Evolutionary conservation across 2,329 filamentous ascomycete genomes (phyloP).

Genomic region (Geosmithia flava): DNA sequence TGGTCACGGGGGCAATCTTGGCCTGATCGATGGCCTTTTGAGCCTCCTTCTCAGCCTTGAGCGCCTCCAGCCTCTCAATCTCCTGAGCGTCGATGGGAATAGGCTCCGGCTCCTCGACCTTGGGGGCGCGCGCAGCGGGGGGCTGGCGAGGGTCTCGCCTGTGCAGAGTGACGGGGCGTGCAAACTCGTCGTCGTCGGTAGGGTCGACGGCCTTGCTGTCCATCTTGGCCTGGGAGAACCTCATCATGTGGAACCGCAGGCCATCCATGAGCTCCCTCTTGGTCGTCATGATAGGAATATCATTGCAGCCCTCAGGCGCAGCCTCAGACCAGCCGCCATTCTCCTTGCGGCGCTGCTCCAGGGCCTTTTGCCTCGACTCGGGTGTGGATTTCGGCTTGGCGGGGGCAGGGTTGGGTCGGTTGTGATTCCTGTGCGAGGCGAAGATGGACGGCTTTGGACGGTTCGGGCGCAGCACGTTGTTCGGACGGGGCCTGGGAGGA

Average conservation of each 20-base stretch:
- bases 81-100: slow-evolving; percentile 41
- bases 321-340: slow-evolving; percentile 48
- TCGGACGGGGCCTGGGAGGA: not conserved
- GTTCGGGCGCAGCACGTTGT: slow-evolving; percentile 22
- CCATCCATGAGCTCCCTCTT: slow-evolving; percentile 71
- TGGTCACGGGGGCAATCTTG: slow-evolving; percentile 78
- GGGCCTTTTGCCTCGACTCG: not conserved
- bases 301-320: slow-evolving; percentile 33
- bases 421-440: slow-evolving; percentile 14
- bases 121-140: slow-evolving; percentile 49
- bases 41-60: slow-evolving; percentile 68
- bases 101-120: slow-evolving; percentile 39
- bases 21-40: slow-evolving; percentile 80
- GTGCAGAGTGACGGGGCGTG: slow-evolving; percentile 77
- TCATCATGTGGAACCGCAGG: slow-evolving; percentile 77
- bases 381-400: not conserved
- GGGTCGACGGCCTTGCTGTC: slow-evolving; percentile 54
- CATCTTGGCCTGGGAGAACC: slow-evolving; percentile 50
- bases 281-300: slow-evolving; percentile 65
- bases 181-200: slow-evolving; percentile 63
- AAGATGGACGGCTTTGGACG: slow-evolving; percentile 52
- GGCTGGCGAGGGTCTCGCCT: slow-evolving; percentile 71
- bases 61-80: slow-evolving; percentile 52
- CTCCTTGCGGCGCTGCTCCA: slow-evolving; percentile 28
- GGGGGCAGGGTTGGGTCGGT: slow-evolving; percentile 10